Evolutionary conservation across 2,329 filamentous ascomycete species (phyloP), one percentile per base, ranked within the genome.

Genomic region (Bretziella fagacearum): DNA sequence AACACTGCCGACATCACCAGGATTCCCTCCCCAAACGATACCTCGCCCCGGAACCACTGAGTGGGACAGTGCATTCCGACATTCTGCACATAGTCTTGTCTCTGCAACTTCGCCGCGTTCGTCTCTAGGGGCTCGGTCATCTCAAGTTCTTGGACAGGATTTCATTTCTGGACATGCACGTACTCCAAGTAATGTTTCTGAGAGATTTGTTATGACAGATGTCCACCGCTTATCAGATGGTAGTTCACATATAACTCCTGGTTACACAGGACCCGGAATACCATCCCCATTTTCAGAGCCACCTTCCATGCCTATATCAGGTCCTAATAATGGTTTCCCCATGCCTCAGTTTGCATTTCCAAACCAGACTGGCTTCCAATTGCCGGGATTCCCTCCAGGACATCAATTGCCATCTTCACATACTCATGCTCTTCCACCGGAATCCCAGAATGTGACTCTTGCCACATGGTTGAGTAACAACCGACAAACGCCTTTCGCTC

Each of bases 71-170:
- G 41, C 33, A 8, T n/a, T n/a, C n/a, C 32, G 43, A 23, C 39
- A 41, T 20, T 49, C 47, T 13, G 20, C 33, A 3, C 43, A 49
- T 17, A 49, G 47, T 36, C 36, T 49, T 3, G 20, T 42, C n/a
- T 41, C 20, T 23, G 30, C 42, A 17, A 15, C 26, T 22, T 47
- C 44, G 15, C 44, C 44, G 3, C 44, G 36, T 5, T 46, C 47
- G 6, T 49, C 47, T 8, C 29, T 44, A 10, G 36, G 42, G 4
- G 15, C 32, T 8, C 35, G 43, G n/a, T 49, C 47, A 13, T 22
- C 29, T 8, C 35, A 49, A n/a, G 25, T 45, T 17, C 26, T 17
- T 4, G 18, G 27, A 10, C 36, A 30, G 11, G 36, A 45, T 15
- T 6, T 33, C 10, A 10, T 37, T n/a, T 7, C 17, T 23, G 32